These are phyloP conservation scores for Plasmodium inui DNA, from an alignment of 169 alveolate genomes.

Conservation along the genomic window DNA sequence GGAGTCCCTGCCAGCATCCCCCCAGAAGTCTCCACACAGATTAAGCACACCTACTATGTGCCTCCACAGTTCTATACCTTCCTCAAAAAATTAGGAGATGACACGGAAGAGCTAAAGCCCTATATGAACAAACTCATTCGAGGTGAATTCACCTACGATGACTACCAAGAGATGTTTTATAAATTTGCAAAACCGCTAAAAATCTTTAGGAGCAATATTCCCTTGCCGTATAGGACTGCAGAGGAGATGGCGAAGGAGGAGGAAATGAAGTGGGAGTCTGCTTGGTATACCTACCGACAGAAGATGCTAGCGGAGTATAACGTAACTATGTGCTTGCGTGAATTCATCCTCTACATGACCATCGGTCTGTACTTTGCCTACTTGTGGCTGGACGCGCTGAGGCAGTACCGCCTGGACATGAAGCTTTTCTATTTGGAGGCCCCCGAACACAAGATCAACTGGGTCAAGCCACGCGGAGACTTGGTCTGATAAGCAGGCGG, in stretches of 20 bases:
- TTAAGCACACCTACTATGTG: conserved; percentile 86
- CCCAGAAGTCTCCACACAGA: conserved; percentile 84
- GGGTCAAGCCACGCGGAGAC: conserved; percentile 93
- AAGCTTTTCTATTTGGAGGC: conserved; percentile 91
- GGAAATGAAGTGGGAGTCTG: conserved; percentile 88
- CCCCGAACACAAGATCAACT: conserved; percentile 91
- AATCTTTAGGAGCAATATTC: conserved; percentile 89
- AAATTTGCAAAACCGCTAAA: conserved; percentile 90
- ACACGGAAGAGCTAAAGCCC: conserved; percentile 91
- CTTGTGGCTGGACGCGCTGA: conserved; percentile 83
- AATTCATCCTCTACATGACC: conserved; percentile 85
- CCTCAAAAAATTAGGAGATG: conserved; percentile 91
- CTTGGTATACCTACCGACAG: conserved; percentile 91
- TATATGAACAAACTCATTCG: conserved; percentile 87
- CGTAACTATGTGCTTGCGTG: conserved; percentile 83
- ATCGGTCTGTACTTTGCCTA: conserved; percentile 85
- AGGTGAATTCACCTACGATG: conserved; percentile 90
- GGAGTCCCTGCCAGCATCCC: conserved; percentile 85
- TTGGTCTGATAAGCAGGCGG: conserved; percentile 77
- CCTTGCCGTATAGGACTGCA: conserved; percentile 89
- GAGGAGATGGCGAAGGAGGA: conserved; percentile 86
- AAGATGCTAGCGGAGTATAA: conserved; percentile 87
- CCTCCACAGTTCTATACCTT: conserved; percentile 93
- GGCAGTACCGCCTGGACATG: conserved; percentile 89
- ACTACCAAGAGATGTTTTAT: conserved; percentile 93